Evolutionary conservation across 2,329 filamentous ascomycete species (phyloP).

Genomic region (Colletotrichum sp.): DNA sequence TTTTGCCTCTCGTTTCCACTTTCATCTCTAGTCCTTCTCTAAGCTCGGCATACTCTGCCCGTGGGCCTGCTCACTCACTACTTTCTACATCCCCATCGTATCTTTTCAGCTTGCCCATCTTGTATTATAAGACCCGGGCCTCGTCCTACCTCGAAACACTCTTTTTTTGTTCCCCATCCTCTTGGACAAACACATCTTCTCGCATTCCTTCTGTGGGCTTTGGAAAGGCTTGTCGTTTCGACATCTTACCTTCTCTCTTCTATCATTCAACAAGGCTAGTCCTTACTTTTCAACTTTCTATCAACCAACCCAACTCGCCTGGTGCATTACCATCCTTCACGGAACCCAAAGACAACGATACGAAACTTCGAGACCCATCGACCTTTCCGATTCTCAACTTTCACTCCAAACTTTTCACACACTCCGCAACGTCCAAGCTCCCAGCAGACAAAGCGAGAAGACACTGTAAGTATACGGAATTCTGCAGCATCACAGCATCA

Average conservation of each 20-base stretch:
- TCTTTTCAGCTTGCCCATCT: background rate
- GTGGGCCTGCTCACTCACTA: conserved; percentile 18
- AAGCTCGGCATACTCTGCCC: conserved; percentile 13
- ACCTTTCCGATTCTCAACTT: conserved; percentile 14
- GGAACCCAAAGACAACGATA: conserved; percentile 13
- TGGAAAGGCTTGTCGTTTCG: conserved; percentile 22
- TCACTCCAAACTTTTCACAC: conserved; percentile 14
- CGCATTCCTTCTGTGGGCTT: conserved; percentile 25
- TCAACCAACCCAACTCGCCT: conserved; percentile 26
- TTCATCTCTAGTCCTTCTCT: conserved; percentile 17
- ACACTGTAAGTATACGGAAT: conserved; percentile 19
- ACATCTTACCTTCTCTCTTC: conserved; percentile 26
- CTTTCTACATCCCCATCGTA: conserved; percentile 11
- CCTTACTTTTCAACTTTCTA: conserved; percentile 37
- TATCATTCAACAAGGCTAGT: conserved; percentile 37
- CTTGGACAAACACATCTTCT: conserved; percentile 21
- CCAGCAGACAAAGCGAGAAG: conserved; percentile 18
- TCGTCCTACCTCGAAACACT: conserved; percentile 14
- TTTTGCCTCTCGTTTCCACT: conserved; percentile 25
- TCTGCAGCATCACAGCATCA: background rate
- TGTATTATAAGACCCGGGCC: conserved; percentile 22
- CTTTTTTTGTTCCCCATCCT: conserved; percentile 12
- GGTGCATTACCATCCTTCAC: conserved; percentile 26
- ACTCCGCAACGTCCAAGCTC: conserved; percentile 5
- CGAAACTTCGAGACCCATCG: conserved; percentile 18